These are phyloP conservation scores for Trichomonas gallinae DNA, from an alignment of 208 protist species.

Conservation along the genomic window DNA sequence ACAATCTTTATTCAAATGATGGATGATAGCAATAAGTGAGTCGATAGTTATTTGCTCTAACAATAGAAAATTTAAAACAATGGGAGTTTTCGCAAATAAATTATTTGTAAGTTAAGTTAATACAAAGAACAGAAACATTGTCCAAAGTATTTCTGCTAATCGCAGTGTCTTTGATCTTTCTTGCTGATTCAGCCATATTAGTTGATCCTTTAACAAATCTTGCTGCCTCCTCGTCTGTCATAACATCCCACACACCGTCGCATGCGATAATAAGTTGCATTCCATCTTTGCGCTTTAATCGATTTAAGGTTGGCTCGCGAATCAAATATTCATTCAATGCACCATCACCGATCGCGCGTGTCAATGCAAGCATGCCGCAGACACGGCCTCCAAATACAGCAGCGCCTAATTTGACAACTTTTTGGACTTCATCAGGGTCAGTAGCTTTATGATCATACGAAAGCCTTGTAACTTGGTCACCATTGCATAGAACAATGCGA, in stretches of 20 bases:
- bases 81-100: no score
- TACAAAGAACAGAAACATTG: neutral
- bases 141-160: neutral
- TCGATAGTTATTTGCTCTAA: no score
- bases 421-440: neutral
- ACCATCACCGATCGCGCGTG: neutral
- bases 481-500: neutral
- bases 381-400: neutral
- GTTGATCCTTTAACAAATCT: neutral
- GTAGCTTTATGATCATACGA: neutral
- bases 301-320: neutral
- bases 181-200: neutral
- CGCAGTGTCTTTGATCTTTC: neutral
- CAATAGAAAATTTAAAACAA: no score
- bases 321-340: neutral
- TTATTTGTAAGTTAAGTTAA: neutral
- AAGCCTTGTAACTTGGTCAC: neutral
- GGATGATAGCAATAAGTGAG: no score
- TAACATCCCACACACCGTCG: slow-evolving; percentile 6
- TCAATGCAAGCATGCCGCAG: neutral
- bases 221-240: neutral
- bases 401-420: neutral
- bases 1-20: no score
- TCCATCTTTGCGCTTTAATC: neutral
- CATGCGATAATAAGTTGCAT: neutral